Percentiles rank a stretch among this genome's conserved stretches.
phyloP scores from a whole-genome alignment of 768 basidiomycete genomes.

The Daedaleopsis sinensis region DNA sequence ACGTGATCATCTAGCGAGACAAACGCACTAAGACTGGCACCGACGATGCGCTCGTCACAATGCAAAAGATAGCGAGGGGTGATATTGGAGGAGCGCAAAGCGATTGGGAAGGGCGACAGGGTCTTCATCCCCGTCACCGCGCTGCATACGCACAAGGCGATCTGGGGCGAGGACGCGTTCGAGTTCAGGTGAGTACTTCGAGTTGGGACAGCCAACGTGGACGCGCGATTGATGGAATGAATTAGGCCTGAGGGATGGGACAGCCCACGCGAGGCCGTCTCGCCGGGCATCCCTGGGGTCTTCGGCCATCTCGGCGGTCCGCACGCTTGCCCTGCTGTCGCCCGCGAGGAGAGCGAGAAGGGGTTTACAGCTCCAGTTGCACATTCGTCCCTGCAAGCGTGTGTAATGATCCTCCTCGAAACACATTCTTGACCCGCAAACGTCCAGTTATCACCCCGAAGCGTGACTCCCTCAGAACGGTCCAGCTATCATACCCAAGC shows the following conservation, averaged over 20 bases:
- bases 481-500: too few species aligned
- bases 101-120: slow-evolving; percentile 33
- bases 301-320: slow-evolving; percentile 67
- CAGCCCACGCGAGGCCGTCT: slow-evolving; percentile 45
- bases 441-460: too few species aligned
- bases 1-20: too few species aligned
- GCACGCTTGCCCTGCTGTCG: slow-evolving; percentile 46
- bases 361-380: slow-evolving; percentile 26
- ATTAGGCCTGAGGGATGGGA: slow-evolving; percentile 69
- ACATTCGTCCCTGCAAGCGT: slow-evolving; percentile 15
- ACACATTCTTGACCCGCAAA: too few species aligned
- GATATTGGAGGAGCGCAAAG: too few species aligned
- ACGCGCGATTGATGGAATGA: not conserved
- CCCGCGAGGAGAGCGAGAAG: slow-evolving; percentile 8
- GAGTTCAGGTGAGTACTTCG: slow-evolving; percentile 54
- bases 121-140: slow-evolving; percentile 52
- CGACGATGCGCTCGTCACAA: too few species aligned
- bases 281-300: slow-evolving; percentile 56
- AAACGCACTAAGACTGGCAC: too few species aligned
- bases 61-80: too few species aligned
- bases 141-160: slow-evolving; percentile 51
- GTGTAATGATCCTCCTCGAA: too few species aligned
- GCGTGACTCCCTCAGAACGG: too few species aligned
- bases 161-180: slow-evolving; percentile 68
- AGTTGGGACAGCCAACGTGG: not conserved